Evolutionary conservation across 1,284 basidiomycete genomes (phyloP).

Genomic region (Hemileia vastatrix): DNA sequence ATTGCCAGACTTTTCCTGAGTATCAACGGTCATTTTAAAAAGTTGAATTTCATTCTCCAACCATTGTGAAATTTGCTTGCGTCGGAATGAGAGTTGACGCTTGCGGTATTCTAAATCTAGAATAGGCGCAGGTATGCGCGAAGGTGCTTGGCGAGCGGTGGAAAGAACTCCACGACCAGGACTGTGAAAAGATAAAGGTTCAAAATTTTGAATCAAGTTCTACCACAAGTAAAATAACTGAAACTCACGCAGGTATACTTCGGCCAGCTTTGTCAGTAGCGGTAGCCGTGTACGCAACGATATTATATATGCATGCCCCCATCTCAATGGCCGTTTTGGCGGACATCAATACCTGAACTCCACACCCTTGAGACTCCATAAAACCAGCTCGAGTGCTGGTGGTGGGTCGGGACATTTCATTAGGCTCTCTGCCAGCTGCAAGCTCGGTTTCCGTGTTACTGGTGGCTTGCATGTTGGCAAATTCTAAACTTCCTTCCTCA

Average conservation of each 20-base stretch:
- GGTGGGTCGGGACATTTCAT: constrained; percentile 94
- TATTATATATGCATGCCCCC: constrained; percentile 81
- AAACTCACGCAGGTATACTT: constrained; percentile 42
- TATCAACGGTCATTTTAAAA: constrained; percentile 64
- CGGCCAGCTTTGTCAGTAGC: constrained; percentile 75
- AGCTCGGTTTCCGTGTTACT: constrained; percentile 93
- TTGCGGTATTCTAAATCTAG: constrained; percentile 75
- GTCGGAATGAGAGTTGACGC: constrained; percentile 84
- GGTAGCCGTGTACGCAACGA: constrained; percentile 93
- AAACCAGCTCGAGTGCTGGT: constrained; percentile 82
- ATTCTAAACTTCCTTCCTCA: constrained; percentile 56
- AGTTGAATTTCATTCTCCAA: constrained; percentile 73
- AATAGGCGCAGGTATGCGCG: constrained; percentile 58
- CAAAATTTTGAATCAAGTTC: constrained; percentile 27
- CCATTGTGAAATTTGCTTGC: constrained; percentile 86
- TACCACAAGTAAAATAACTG: constrained; percentile 5
- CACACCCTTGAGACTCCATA: constrained; percentile 90
- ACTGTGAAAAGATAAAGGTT: constrained; percentile 47
- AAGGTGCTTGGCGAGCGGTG: constrained; percentile 65
- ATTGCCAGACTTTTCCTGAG: constrained; percentile 51
- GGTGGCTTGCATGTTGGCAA: constrained; percentile 98
- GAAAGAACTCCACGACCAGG: constrained; percentile 81
- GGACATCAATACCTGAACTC: constrained; percentile 92
- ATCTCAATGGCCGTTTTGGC: constrained; percentile 91
- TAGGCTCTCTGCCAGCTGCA: constrained; percentile 95